phyloP scores from a whole-genome alignment of 805 yeast species.

The Saccharomycopsis javanensis region DNA sequence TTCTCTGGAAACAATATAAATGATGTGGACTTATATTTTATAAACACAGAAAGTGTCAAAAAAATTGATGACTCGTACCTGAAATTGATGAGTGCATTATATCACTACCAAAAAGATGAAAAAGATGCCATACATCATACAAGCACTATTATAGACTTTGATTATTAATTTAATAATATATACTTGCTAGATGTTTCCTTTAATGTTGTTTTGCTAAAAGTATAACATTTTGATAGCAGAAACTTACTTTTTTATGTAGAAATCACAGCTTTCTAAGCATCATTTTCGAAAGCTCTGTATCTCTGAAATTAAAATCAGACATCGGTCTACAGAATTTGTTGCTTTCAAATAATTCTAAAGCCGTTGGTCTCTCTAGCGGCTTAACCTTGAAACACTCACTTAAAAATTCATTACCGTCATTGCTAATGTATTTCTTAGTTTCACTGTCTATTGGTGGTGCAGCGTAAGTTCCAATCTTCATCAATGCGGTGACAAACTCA shows the following conservation, averaged over 20 bases:
- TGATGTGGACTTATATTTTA: background rate
- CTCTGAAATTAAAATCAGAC: slow-evolving; percentile 24
- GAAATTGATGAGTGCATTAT: background rate
- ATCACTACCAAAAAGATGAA: background rate
- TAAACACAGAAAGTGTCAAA: background rate
- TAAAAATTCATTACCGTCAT: slow-evolving; percentile 59
- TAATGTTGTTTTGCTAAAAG: no score
- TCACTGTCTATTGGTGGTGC: slow-evolving; percentile 98
- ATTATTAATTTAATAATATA: background rate
- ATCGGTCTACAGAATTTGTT: slow-evolving; percentile 24
- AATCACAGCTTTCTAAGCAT: slow-evolving; percentile 4
- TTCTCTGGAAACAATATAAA: background rate
- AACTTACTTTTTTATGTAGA: no score
- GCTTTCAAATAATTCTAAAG: slow-evolving; percentile 48
- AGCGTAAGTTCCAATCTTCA: slow-evolving; percentile 72
- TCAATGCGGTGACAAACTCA: slow-evolving; percentile 91
- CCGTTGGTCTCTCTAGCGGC: slow-evolving; percentile 86
- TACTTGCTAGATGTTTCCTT: background rate
- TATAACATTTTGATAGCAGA: no score
- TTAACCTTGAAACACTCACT: slow-evolving; percentile 67
- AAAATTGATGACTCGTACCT: background rate
- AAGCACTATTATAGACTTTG: background rate
- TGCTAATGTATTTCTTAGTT: slow-evolving; percentile 52
- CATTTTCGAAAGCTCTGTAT: slow-evolving; percentile 24
- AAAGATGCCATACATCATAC: background rate